Conservation (phyloP, 179 eudicot species). For the Patellifolia procumbens region DNA sequence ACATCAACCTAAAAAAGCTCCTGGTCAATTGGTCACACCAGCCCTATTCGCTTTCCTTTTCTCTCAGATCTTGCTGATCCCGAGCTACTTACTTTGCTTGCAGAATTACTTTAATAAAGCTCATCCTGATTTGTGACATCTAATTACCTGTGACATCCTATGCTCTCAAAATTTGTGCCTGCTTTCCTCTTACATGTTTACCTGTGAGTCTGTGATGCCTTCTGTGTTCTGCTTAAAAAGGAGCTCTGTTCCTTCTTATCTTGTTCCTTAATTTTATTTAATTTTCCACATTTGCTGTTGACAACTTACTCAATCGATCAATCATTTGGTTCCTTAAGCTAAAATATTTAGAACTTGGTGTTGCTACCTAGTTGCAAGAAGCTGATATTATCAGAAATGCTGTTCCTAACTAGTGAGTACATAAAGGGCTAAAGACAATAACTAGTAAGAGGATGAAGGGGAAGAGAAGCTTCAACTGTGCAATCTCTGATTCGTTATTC, state of each 20-base stretch:
- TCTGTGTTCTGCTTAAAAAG: neutral
- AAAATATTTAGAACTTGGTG: neutral
- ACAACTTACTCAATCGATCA: neutral
- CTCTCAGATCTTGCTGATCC: neutral
- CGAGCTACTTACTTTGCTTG: neutral
- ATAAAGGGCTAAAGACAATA: neutral
- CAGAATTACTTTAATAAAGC: neutral
- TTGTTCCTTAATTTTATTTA: neutral
- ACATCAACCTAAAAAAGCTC: neutral
- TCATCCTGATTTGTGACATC: neutral
- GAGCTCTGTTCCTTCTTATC: neutral
- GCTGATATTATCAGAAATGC: neutral
- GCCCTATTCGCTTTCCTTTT: neutral
- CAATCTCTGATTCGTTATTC: neutral
- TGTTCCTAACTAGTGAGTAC: no score
- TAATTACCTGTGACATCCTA: neutral
- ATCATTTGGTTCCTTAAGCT: neutral
- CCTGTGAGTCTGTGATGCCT: neutral
- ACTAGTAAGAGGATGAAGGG: neutral
- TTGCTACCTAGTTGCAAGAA: conserved; percentile 1
- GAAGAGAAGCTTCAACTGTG: neutral
- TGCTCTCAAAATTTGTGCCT: neutral
- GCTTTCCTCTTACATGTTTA: neutral
- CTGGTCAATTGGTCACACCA: neutral
- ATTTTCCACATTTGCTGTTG: neutral